These are phyloP conservation scores for Trichoderma semiorbis DNA, from an alignment of 2,329 filamentous ascomycete genomes.

Conservation along the genomic window DNA sequence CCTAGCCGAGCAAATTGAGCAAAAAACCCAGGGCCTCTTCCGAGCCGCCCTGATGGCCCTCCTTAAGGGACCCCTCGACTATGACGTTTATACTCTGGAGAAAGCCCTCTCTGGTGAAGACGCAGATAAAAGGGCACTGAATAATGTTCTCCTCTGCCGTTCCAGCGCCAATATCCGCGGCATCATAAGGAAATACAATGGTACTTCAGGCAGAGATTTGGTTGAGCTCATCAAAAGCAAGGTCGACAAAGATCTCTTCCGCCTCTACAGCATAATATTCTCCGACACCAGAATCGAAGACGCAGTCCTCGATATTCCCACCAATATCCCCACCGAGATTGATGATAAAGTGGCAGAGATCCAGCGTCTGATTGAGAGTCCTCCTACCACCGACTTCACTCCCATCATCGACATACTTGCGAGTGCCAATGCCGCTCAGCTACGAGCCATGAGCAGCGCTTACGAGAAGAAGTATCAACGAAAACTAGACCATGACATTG, in stretches of 20 bases:
- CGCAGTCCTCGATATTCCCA: constrained; percentile 23
- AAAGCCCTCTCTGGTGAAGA: constrained; percentile 31
- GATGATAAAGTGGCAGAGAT: constrained; percentile 34
- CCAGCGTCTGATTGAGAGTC: constrained; percentile 33
- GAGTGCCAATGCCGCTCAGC: constrained; percentile 31
- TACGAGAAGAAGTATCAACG: constrained; percentile 26
- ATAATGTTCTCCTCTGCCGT: constrained; percentile 33
- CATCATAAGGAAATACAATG: constrained; percentile 31
- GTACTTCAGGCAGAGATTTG: constrained; percentile 29
- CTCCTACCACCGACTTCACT: constrained; percentile 27
- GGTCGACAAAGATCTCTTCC: constrained; percentile 29
- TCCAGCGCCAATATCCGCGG: constrained; percentile 36
- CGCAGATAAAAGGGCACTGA: constrained; percentile 29
- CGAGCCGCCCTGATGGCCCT: constrained; percentile 27
- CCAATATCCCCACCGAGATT: constrained; percentile 30
- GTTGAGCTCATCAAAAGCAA: constrained; percentile 32
- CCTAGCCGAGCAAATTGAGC: constrained; percentile 26
- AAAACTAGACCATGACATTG: constrained; percentile 27
- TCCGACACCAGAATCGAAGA: constrained; percentile 29
- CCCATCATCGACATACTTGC: constrained; percentile 33
- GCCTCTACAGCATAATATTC: constrained; percentile 35
- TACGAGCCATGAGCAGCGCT: constrained; percentile 29
- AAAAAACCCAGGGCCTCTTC: constrained; percentile 15
- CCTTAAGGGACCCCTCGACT: constrained; percentile 31
- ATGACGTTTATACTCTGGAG: constrained; percentile 31